Evolutionary conservation across 1,284 basidiomycete genomes (phyloP), one percentile per base, ranked within the genome.

Genomic region (Phellinidium pouzarii): DNA sequence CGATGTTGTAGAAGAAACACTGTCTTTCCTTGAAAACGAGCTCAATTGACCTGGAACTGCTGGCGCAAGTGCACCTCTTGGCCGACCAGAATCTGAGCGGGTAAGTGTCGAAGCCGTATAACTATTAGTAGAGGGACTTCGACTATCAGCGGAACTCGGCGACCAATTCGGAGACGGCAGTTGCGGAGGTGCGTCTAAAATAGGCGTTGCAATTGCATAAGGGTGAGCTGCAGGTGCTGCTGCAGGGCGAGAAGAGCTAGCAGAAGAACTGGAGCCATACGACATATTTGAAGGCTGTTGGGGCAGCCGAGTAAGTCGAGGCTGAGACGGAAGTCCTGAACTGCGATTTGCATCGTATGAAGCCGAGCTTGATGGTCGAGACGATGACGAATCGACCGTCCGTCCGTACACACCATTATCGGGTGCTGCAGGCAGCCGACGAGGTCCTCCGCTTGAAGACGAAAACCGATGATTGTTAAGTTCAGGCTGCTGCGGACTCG

Each of bases 41-140:
- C 17, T 37, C 11, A 31, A 46, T 47, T 54, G 44, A 9, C 57
- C 57, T 20, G 57, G 57, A 9, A 58, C 53, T 8, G 57, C 40
- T n/a, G 57, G 54, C 27, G 54, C 54, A 6, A 53, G 52, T 14
- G 57, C 57, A 31, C 57, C 57, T 23, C 43, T 49, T 19, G 57
- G 57, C 23, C 57, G 50, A 27, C n/a, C 34, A 44, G 55, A 57
- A 31, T 50, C 52, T 27, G 52, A 44, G 3, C 51, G 46, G 26
- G 8, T 37, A 4, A 56, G 46, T 25, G 26, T n/a, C n/a, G 53
- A n/a, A 3, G n/a, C 22, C 8, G 17, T 36, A 26, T 38, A 46
- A n/a, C 51, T 51, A 48, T 52, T 56, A 11, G 20, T 27, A 20
- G 47, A 20, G 26, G 27, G 11, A 25, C 25, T 52, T 23, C 37